Conservation (phyloP, 2,329 filamentous ascomycete species). For the Tothia fuscella region DNA sequence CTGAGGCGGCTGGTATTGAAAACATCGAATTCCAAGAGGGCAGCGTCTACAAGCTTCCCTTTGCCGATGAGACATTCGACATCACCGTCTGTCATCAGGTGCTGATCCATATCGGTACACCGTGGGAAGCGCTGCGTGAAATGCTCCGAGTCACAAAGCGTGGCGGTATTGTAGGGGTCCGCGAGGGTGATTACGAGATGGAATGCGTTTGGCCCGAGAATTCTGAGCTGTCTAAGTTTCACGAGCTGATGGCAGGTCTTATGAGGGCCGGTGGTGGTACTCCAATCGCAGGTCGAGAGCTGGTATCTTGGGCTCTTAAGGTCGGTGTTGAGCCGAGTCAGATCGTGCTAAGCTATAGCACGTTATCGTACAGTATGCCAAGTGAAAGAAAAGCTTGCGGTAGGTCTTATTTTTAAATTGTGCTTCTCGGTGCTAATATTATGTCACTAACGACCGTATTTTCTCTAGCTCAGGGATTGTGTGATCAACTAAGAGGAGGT, state of each 20-base stretch:
- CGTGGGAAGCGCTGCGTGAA: constrained; percentile 37
- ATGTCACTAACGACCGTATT: background rate
- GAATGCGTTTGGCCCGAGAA: constrained; percentile 21
- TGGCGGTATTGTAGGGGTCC: constrained; percentile 40
- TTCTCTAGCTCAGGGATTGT: constrained; percentile 5
- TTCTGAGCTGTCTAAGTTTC: constrained; percentile 16
- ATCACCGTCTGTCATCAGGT: constrained; percentile 49
- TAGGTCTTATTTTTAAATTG: constrained; percentile 4
- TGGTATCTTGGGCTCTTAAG: constrained; percentile 19
- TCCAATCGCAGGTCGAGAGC: constrained; percentile 15
- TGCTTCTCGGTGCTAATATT: too few species aligned
- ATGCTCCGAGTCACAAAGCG: constrained; percentile 43
- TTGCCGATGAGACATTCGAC: constrained; percentile 41
- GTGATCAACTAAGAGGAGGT: constrained; percentile 7
- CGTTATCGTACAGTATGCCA: constrained; percentile 20
- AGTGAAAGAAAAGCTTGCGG: constrained; percentile 22
- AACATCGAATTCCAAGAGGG: constrained; percentile 22
- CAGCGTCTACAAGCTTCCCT: constrained; percentile 30
- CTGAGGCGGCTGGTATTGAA: constrained; percentile 19
- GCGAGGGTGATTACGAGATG: constrained; percentile 25
- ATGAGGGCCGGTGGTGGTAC: constrained; percentile 16
- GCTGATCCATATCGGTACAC: constrained; percentile 42
- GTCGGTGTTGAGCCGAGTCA: constrained; percentile 18
- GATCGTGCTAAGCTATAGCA: constrained; percentile 19
- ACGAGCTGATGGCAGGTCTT: constrained; percentile 12